These are phyloP conservation scores for Tetrapisispora pingtungensis DNA, from an alignment of 805 yeast species.

Conservation along the genomic window DNA sequence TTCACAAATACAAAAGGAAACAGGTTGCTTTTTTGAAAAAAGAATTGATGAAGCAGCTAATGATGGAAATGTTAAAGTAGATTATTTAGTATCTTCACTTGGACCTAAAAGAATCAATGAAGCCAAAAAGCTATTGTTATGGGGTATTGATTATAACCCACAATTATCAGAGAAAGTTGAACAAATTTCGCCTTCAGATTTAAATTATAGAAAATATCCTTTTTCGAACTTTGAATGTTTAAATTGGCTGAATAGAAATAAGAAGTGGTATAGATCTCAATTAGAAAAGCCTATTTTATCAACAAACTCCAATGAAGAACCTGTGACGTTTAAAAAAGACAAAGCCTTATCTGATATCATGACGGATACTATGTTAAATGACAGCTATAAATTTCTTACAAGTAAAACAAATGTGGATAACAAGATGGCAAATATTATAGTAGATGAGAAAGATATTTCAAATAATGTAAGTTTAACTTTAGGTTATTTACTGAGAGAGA, in stretches of 20 bases:
- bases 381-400: conserved; percentile 11
- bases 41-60: background rate
- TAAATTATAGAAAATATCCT: conserved; percentile 14
- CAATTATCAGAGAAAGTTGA: conserved; percentile 9
- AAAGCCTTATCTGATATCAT: background rate
- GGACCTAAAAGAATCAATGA: conserved; percentile 20
- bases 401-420: background rate
- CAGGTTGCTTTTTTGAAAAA: conserved; percentile 16
- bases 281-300: conserved; percentile 6
- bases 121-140: conserved; percentile 19
- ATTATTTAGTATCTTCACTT: conserved; percentile 19
- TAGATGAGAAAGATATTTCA: conserved; percentile 2
- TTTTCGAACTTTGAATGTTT: conserved; percentile 19
- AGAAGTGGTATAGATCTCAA: conserved; percentile 21
- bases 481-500: conserved; percentile 16
- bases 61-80: background rate
- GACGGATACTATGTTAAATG: conserved; percentile 10
- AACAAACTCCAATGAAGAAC: background rate
- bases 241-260: conserved; percentile 20
- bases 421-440: conserved; percentile 1
- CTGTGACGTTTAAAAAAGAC: background rate
- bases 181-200: background rate
- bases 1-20: conserved; percentile 16
- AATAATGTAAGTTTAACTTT: conserved; percentile 18
- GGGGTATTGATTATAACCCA: conserved; percentile 18